Evolutionary conservation across 495 filamentous ascomycete genomes (phyloP), one percentile per base, ranked within the genome.

Genomic region (Penicillium goetzii): DNA sequence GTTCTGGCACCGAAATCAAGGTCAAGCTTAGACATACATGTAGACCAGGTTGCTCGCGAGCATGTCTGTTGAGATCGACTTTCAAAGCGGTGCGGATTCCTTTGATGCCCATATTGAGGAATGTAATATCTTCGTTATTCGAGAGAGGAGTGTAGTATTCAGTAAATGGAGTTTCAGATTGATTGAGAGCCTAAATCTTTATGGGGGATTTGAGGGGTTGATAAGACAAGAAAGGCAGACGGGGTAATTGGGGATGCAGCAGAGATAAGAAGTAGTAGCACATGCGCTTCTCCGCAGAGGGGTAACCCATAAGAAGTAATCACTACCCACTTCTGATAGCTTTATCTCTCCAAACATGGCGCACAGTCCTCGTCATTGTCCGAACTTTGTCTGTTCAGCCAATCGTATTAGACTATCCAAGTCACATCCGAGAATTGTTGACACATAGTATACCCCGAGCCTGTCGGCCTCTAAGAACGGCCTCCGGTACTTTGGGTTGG

Each of bases 11-110:
- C 21, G 11, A 36, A 12, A 49, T 14, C 5, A 21, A 23, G 21
- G 2, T 45, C 10, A 49, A 51, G 14, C n/a, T 14, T 17, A 56
- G 7, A 55, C 88, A 72, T 83, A 92, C 91, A 76, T 97, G 93
- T 15, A 96, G 79, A 58, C 87, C 83, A 6, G 83, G 68, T 72
- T 96, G 92, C 70, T 92, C 85, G 21, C 81, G 74, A 1, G 92
- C 91, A n/a, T 90, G 89, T 73, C 85, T 93, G 56, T 91, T 83
- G 23, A 95, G 76, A 68, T 89, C 87, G 28, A 97, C 92, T 72
- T 89, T 91, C 58, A 89, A 78, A 21, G 87, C 89, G 30, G 85
- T 91, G 21, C 92, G 89, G 66, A 96, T 89, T 49, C 77, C 84
- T 26, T 78, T 83, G 67, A 78, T 68, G 51, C 84, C 85, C 86